Evolutionary conservation across 2,329 filamentous ascomycete species (phyloP).

Genomic region (Simplicillium aogashimaense): DNA sequence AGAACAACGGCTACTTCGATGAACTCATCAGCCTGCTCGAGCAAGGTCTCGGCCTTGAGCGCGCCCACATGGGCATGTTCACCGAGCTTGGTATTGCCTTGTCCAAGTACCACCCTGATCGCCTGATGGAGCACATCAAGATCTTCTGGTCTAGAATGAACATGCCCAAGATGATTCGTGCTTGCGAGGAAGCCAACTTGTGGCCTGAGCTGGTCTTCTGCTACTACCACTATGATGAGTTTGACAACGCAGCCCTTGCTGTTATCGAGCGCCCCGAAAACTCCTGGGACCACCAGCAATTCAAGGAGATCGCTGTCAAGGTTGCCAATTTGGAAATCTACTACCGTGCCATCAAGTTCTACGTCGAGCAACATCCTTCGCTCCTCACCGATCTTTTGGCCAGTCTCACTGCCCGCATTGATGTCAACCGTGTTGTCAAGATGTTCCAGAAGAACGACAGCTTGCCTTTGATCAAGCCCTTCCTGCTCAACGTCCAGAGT

Average conservation of each 20-base stretch:
- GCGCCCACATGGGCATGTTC: conserved; percentile 95
- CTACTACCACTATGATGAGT: conserved; percentile 97
- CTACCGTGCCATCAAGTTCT: conserved; percentile 94
- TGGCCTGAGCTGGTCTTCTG: conserved; percentile 98
- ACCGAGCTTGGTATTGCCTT: conserved; percentile 86
- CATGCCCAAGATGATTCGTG: conserved; percentile 91
- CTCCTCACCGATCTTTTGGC: conserved; percentile 93
- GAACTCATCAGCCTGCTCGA: conserved; percentile 92
- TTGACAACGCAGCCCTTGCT: conserved; percentile 89
- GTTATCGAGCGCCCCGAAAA: conserved; percentile 98
- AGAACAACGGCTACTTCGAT: conserved; percentile 94
- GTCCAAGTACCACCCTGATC: conserved; percentile 89
- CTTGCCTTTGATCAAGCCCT: conserved; percentile 95
- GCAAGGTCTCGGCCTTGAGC: conserved; percentile 86
- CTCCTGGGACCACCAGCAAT: conserved; percentile 98
- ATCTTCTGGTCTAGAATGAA: conserved; percentile 98
- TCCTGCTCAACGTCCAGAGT: conserved; percentile 88
- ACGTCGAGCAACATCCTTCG: conserved; percentile 92
- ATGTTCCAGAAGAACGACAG: conserved; percentile 99
- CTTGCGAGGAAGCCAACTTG: conserved; percentile 86
- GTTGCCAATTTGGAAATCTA: conserved; percentile 98
- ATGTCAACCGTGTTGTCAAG: conserved; percentile 97
- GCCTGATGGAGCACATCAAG: conserved; percentile 96
- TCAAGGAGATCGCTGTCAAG: conserved; percentile 98
- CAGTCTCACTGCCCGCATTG: conserved; percentile 81